A percentile compares a stretch with the other conserved stretches of the same genome.
phyloP scores from a whole-genome alignment of 1,139 yeast genomes.

The Diutina rugosa region DNA sequence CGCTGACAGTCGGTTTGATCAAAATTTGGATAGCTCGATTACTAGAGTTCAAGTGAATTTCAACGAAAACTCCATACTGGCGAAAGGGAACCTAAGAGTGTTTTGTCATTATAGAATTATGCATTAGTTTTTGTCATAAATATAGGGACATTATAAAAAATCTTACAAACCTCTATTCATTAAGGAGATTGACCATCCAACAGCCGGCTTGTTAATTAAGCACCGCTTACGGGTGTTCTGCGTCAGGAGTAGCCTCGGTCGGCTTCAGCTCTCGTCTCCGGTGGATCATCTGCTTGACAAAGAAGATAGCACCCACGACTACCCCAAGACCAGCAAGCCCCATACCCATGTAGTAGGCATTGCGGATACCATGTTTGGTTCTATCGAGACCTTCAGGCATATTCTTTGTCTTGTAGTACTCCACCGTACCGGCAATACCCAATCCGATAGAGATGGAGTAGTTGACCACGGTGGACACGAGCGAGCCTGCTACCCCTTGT shows the following conservation, averaged over 20 bases:
- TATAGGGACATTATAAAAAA: background rate
- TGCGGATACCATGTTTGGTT: slow-evolving; percentile 24
- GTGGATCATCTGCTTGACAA: background rate
- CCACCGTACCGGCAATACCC: slow-evolving; percentile 8
- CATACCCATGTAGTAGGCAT: slow-evolving; percentile 35
- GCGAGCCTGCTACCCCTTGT: slow-evolving; percentile 3
- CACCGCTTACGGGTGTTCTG: background rate
- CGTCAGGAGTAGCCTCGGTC: background rate
- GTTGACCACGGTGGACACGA: slow-evolving; percentile 3
- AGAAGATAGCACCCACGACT: slow-evolving; percentile 11
- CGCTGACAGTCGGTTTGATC: too few species aligned
- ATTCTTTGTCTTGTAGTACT: slow-evolving; percentile 23
- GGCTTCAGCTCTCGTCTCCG: background rate
- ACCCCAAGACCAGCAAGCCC: slow-evolving; percentile 40
- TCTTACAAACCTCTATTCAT: background rate
- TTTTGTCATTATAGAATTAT: too few species aligned
- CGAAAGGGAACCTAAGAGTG: too few species aligned
- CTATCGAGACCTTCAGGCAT: slow-evolving; percentile 10
- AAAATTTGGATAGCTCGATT: too few species aligned
- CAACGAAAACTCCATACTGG: too few species aligned
- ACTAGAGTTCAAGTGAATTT: too few species aligned
- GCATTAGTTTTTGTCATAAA: background rate
- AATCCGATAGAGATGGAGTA: slow-evolving; percentile 4
- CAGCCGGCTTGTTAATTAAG: background rate
- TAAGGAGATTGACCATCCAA: background rate